These are phyloP conservation scores for Nothophytophthora sp. DNA, from an alignment of 352 stramenopile genomes.

Conservation along the genomic window DNA sequence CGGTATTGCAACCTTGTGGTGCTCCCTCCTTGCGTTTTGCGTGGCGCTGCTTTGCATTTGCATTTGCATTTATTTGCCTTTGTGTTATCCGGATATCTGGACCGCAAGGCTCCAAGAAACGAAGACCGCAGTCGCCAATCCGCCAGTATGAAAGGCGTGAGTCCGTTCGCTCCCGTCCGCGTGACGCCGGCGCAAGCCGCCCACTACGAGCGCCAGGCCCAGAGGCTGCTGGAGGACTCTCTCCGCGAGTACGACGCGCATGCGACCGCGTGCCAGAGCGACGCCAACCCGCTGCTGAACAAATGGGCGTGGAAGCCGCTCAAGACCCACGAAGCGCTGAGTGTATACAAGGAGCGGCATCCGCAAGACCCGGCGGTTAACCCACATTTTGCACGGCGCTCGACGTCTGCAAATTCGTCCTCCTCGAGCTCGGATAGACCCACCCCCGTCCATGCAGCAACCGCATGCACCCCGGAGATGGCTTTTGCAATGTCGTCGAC, in stretches of 20 bases:
- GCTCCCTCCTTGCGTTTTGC: no score
- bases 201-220: slow-evolving; percentile 19
- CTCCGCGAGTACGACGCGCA: slow-evolving; percentile 21
- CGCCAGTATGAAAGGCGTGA: slow-evolving; percentile 18
- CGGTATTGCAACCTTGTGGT: no score
- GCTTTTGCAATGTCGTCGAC: slow-evolving; percentile 1
- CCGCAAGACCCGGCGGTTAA: slow-evolving; percentile 20
- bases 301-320: slow-evolving; percentile 36
- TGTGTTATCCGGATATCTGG: no score
- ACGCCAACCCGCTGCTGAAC: slow-evolving; percentile 24
- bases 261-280: slow-evolving; percentile 5
- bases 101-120: no score
- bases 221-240: slow-evolving; percentile 23
- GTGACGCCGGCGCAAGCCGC: slow-evolving; percentile 14
- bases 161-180: slow-evolving; percentile 21
- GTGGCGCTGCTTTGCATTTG: no score
- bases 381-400: not conserved
- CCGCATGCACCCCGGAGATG: slow-evolving; percentile 25
- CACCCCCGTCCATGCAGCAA: slow-evolving; percentile 23
- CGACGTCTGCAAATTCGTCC: slow-evolving; percentile 3
- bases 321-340: slow-evolving; percentile 25
- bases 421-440: slow-evolving; percentile 1
- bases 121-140: no score
- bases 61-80: no score
- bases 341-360: slow-evolving; percentile 34